Base-by-base conservation (phyloP, 352 stramenopile species). In the Phytophthora citricola region DNA sequence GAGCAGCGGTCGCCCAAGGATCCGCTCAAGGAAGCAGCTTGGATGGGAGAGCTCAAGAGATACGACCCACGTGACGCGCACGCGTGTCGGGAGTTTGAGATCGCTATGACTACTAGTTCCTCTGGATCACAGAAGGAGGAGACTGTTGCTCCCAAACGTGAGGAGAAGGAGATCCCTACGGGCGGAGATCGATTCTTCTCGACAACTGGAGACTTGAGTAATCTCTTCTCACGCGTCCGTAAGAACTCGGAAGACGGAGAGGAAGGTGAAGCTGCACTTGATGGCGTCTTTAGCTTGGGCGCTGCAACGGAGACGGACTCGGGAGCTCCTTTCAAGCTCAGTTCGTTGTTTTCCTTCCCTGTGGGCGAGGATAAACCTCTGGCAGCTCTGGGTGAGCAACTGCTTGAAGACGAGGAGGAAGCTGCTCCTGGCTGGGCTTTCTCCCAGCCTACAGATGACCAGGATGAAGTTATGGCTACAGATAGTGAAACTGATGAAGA, bases 201-300 rank as follows among this genome's bases (percentile, higher is more conserved):
- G 20, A 90, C 84, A 4, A 83, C 80, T 2, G 79, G 69, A 26
- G 62, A 64, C 15, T 69, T 94, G 10, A 80, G 78, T n/a, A 84
- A 74, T 34, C 58, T 94, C 39, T 94, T 94, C 55, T 81, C 83
- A 1, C 83, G 86, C 38, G 82, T 94, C 17, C 86, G 86, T 29
- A 90, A 88, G 63, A 94, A 94, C 58, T 94, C 86, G 44, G 86
- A 94, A 47, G 86, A 94, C 45, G 86, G 86, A 17, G 74, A 86
- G 27, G 82, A 81, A 54, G 85, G 85, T 10, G 86, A 94, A 66
- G 83, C 86, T 24, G 86, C 86, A 2, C 63, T 94, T 6, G 86
- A 94, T 66, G 86, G 86, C 31, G 77, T 94, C 11, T 82, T 89
- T 71, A 54, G 71, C 2, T 71, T 76, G 27, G 47, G 40, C 3